Percentiles rank a stretch among this genome's conserved stretches.
phyloP scores from a whole-genome alignment of 2,329 filamentous ascomycete genomes.

The Furcasterigmium furcatum region DNA sequence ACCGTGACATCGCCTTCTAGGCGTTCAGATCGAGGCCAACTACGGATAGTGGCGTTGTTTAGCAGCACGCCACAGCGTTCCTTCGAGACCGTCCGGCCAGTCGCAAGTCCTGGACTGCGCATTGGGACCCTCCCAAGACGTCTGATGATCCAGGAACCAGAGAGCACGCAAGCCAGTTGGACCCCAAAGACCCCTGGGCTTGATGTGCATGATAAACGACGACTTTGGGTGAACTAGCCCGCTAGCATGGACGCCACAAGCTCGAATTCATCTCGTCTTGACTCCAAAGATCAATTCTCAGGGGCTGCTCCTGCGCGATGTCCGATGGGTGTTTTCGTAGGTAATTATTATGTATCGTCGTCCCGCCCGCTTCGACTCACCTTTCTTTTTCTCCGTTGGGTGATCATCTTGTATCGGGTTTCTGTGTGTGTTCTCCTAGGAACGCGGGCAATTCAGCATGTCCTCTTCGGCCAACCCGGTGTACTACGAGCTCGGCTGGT shows the following conservation, averaged over 20 bases:
- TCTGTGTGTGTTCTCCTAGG: neutral
- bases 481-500: conserved; percentile 40
- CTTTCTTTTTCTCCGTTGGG: neutral
- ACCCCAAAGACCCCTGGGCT: too few species aligned
- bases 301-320: neutral
- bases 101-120: too few species aligned
- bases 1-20: too few species aligned
- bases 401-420: neutral
- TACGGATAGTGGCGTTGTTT: too few species aligned
- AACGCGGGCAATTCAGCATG: neutral
- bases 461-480: conserved; percentile 7
- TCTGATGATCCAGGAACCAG: too few species aligned
- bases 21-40: too few species aligned
- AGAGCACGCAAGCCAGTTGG: too few species aligned
- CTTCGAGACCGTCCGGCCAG: too few species aligned
- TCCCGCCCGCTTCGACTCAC: too few species aligned
- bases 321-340: neutral
- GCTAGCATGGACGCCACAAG: neutral
- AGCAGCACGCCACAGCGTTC: too few species aligned
- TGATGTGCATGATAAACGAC: too few species aligned
- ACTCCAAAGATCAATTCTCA: neutral
- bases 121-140: too few species aligned
- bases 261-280: neutral
- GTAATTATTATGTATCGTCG: neutral
- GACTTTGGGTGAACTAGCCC: neutral